Base-by-base conservation (phyloP, 1,284 basidiomycete genomes). In the Heimioporus retisporus region DNA sequence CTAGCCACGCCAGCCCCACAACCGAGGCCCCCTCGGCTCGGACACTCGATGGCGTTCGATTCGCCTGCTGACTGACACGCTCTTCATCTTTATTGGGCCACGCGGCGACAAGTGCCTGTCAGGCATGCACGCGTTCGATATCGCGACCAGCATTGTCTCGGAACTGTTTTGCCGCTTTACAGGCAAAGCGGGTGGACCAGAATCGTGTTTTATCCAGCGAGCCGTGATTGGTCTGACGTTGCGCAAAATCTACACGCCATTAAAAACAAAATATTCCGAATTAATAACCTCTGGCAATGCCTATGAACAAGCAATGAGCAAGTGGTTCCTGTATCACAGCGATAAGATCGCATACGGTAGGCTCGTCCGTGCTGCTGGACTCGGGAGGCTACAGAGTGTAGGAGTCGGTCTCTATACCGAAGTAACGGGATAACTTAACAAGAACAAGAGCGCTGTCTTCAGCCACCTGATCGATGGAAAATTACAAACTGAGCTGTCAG, bases 21-120 rank as follows among this genome's bases (percentile, higher is more conserved):
- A 63, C 73, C 73, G 3, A 65, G 77, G 53, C 87, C 91, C 43
- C 81, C 88, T 18, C 90, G 92, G 40, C 92, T 84, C 68, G 92
- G 91, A 1, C 93, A 94, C 77, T 92, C 91, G 1, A 94, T 94
- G 93, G 85, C 93, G 2, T 81, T 93, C 35, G 93, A 94, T 65
- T 82, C 88, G 3, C 28, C 28, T 28, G 28, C 76, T 73, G 18
- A 80, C 84, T 2, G 86, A 85, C 57, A 87, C 83, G 1, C 81
- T 94, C 14, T 90, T 87, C 75, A 88, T 94, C 57, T 90, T 94
- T 69, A 91, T 88, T 18, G 93, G 93, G 4, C 89, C 92, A 75
- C 83, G 85, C 21, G 88, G 89, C 35, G 87, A 90, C 19, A 86
- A 82, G 65, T 89, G 88, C 68, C 83, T 92, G 11, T 86, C 89